Evolutionary conservation across 1,284 basidiomycete genomes (phyloP).

Genomic region (Pseudomicrostroma phylloplanum): DNA sequence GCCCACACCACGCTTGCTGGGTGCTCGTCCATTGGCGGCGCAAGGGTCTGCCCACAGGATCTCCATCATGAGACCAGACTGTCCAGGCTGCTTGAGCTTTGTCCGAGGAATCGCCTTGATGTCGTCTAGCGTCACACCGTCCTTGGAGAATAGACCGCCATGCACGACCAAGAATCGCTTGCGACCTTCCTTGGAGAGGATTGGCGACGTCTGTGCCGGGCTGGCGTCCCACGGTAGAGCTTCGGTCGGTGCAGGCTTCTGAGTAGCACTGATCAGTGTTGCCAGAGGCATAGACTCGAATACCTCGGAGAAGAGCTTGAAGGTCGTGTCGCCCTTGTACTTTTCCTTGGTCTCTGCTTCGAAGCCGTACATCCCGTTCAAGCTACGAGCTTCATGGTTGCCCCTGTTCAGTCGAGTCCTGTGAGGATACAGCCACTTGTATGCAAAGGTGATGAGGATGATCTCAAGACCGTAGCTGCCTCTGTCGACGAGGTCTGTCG

Average conservation of each 20-base stretch:
- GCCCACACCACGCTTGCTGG: conserved; percentile 93
- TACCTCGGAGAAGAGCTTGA: conserved; percentile 46
- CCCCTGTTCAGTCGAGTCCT: conserved; percentile 61
- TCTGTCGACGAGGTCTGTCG: conserved; percentile 65
- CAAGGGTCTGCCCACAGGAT: conserved; percentile 75
- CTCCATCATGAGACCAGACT: conserved; percentile 87
- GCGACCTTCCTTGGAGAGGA: conserved; percentile 70
- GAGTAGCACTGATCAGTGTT: conserved; percentile 71
- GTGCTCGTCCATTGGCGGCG: conserved; percentile 78
- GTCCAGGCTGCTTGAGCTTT: conserved; percentile 76
- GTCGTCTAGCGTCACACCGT: conserved; percentile 85
- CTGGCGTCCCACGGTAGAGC: conserved; percentile 33
- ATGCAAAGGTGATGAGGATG: conserved; percentile 85
- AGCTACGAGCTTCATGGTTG: conserved; percentile 92
- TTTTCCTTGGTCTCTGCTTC: conserved; percentile 81
- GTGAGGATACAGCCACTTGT: conserved; percentile 65
- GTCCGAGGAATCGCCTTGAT: conserved; percentile 80
- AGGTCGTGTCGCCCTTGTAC: conserved; percentile 41
- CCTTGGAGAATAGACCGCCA: conserved; percentile 82
- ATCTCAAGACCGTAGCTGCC: conserved; percentile 98
- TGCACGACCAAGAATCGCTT: conserved; percentile 95
- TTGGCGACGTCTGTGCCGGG: conserved; percentile 52
- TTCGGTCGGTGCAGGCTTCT: conserved; percentile 55
- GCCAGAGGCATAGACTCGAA: conserved; percentile 63
- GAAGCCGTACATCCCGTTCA: conserved; percentile 64